Conservation (phyloP, 83 land plant species). For the Picea abies region DNA sequence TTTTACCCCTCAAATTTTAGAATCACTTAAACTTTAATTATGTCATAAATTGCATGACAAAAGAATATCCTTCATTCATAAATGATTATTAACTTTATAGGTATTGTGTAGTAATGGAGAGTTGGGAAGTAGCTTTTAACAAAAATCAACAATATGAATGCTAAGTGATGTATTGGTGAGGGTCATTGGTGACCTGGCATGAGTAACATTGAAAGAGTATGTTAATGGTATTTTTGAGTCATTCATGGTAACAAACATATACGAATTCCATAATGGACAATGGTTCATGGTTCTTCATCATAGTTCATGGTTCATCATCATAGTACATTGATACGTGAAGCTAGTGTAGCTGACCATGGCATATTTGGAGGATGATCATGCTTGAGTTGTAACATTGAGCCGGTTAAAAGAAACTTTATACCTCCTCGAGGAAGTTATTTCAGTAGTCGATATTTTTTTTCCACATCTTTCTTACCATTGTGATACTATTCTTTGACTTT, state of each 20-base stretch:
- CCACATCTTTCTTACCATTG: not conserved
- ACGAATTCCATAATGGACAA: constrained; percentile 65
- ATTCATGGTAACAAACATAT: constrained; percentile 63
- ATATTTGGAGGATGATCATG: constrained; percentile 18
- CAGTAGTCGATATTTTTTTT: not conserved
- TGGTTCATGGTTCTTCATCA: constrained; percentile 88
- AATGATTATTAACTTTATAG: constrained; percentile 31
- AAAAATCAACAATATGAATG: constrained; percentile 50
- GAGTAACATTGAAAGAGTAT: constrained; percentile 76
- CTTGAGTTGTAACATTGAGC: not conserved
- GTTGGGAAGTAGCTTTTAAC: constrained; percentile 66
- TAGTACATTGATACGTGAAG: constrained; percentile 40
- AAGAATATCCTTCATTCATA: not conserved
- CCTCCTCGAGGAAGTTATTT: not conserved
- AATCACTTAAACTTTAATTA: not conserved
- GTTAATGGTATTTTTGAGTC: constrained; percentile 55
- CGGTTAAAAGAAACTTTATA: not conserved
- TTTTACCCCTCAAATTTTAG: too few relatives aligned
- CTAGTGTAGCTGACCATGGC: constrained; percentile 15
- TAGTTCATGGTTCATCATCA: too few relatives aligned
- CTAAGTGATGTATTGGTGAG: constrained; percentile 63
- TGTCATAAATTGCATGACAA: not conserved
- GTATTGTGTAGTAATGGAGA: constrained; percentile 69
- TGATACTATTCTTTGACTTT: constrained; percentile 2
- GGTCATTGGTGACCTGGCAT: constrained; percentile 63